Evolutionary conservation across 2,329 filamentous ascomycete species (phyloP).

Genomic region (Aspergillus pseudonomiae): DNA sequence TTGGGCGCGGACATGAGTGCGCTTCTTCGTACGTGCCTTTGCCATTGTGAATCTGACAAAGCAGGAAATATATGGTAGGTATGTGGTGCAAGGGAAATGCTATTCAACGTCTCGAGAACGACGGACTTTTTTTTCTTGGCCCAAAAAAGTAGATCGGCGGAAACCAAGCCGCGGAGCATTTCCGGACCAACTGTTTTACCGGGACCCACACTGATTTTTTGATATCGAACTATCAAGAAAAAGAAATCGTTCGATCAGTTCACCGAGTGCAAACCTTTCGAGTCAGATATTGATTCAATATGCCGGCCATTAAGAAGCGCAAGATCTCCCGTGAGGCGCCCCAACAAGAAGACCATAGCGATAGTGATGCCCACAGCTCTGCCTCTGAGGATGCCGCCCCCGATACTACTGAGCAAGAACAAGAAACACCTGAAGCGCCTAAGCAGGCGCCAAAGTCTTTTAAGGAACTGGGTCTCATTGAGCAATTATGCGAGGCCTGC

Average conservation of each 20-base stretch:
- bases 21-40: constrained; percentile 80
- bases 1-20: constrained; percentile 75
- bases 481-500: constrained; percentile 88
- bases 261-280: neutral
- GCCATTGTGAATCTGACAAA: constrained; percentile 62
- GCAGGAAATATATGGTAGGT: neutral
- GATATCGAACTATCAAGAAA: constrained; percentile 1
- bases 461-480: constrained; percentile 71
- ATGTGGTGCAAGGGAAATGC: constrained; percentile 6
- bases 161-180: constrained; percentile 28
- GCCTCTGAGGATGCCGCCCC: constrained; percentile 19
- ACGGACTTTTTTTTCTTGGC: constrained; percentile 36
- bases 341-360: constrained; percentile 22
- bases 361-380: constrained; percentile 29
- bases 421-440: constrained; percentile 1
- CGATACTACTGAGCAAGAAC: constrained; percentile 3
- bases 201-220: constrained; percentile 28
- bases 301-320: constrained; percentile 46
- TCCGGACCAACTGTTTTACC: constrained; percentile 43
- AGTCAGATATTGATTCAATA: constrained; percentile 18
- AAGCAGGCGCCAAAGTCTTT: constrained; percentile 48
- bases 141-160: constrained; percentile 37
- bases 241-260: neutral
- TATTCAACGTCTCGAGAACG: constrained; percentile 15
- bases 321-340: constrained; percentile 37